Base-by-base conservation (phyloP, 2,329 filamentous ascomycete species). In the Arthrobotrys musiformis region DNA sequence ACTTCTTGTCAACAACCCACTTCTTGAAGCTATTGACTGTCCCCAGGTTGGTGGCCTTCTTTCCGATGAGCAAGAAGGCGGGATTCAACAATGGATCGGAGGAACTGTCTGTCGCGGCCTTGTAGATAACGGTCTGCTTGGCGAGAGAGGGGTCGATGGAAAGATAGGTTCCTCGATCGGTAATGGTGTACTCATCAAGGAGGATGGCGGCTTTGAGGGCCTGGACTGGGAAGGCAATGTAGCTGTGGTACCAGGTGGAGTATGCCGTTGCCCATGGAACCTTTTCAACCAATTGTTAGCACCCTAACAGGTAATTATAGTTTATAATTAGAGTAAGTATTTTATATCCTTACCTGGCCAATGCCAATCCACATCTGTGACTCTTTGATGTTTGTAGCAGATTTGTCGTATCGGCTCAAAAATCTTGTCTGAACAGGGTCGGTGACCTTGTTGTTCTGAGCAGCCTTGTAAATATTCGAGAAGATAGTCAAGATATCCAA, bases 371-470 rank as follows among this genome's bases (percentile, higher is more conserved):
- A 87, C 1, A 86, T 80, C 40, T 83, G 78, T 0, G 84, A 84
- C 62, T 86, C 86, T 72, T 86, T 86, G 60, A 86, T 86, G 73
- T 86, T 86, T 2, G 85, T 86, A 0, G 86, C 85, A 1, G 85
- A 86, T 79, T 86, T 86, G 76, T 86, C 86, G 60, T 83, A 87
- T 0, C 86, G 83, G 30, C 81, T 84, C 9, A 86, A 80, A 63
- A 86, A 86, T 13, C 84, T 66, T 1, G 74, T 78, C 22, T 68
- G 83, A 1, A 85, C 83, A 0, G 83, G 82, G 0, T 82, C 80
- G 1, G 81, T 78, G 0, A 82, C 83, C 0, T 75, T 78, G 2
- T 80, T 81, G 1, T 80, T 82, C 37, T 84, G 82, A 0, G 83
- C 83, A 2, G 83, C 82, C 76, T 22, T 82, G 46, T 60, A 82